Percentiles rank a stretch among this genome's conserved stretches.
Conservation (phyloP, 140 eudicot genomes). For the Anethum foeniculum region DNA sequence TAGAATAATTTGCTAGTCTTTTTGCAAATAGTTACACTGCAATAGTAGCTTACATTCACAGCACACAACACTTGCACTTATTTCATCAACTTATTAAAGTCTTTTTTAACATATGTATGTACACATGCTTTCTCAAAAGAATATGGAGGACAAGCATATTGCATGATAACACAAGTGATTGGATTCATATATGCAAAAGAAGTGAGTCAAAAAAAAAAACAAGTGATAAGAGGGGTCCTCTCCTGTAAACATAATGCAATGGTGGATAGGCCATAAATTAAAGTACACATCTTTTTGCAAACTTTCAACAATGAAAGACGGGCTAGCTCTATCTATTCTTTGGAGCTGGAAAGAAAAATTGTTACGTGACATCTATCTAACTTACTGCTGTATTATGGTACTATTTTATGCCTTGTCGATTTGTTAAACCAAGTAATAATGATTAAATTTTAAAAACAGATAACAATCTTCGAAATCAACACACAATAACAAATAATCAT, state of each 20-base stretch:
- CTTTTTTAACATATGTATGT: not conserved
- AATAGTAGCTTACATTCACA: not conserved
- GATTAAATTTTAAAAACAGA: too few relatives aligned
- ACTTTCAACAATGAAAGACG: not conserved
- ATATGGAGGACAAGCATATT: slow-evolving; percentile 6
- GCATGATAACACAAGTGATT: not conserved
- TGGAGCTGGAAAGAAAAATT: not conserved
- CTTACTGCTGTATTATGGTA: too few relatives aligned
- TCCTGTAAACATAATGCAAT: slow-evolving; percentile 22
- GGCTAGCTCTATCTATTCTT: not conserved
- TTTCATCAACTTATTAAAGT: not conserved
- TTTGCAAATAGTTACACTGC: not conserved
- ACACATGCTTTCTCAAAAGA: not conserved
- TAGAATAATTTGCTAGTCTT: not conserved
- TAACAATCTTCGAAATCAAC: too few relatives aligned
- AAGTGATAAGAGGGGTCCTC: slow-evolving; percentile 37
- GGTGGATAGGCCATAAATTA: slow-evolving; percentile 52
- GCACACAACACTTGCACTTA: not conserved
- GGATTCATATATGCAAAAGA: slow-evolving; percentile 2
- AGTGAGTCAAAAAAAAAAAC: slow-evolving; percentile 12
- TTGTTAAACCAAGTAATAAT: too few relatives aligned
- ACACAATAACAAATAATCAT: too few relatives aligned
- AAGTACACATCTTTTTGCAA: slow-evolving; percentile 24
- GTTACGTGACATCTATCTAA: too few relatives aligned
- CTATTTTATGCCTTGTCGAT: too few relatives aligned